Evolutionary conservation across 805 yeast species (phyloP).

Genomic region (Teunomyces tritomae): DNA sequence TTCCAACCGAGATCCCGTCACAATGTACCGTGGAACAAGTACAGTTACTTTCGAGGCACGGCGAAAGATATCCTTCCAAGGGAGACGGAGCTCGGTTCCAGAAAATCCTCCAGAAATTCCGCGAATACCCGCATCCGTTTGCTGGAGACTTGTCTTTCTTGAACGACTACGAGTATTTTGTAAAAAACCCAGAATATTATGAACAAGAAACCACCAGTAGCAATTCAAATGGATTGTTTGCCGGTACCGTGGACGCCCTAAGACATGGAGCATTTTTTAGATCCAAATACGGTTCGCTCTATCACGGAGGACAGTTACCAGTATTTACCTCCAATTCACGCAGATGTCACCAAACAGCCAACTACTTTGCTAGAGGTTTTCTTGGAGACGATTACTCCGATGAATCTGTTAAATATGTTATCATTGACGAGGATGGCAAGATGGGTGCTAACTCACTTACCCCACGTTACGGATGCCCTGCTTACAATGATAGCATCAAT

Average conservation of each 20-base stretch:
- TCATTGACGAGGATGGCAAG: conserved; percentile 43
- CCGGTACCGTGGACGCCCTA: conserved; percentile 51
- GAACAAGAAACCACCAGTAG: conserved; percentile 53
- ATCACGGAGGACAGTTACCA: conserved; percentile 36
- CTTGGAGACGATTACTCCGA: conserved; percentile 43
- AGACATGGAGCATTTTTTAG: conserved; percentile 52
- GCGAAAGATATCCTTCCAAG: conserved; percentile 66
- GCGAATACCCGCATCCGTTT: conserved; percentile 20
- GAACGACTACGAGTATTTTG: conserved; percentile 51
- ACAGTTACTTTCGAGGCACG: conserved; percentile 73
- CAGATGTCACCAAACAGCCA: conserved; percentile 55
- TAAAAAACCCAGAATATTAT: conserved; percentile 30
- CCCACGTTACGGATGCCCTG: conserved; percentile 21
- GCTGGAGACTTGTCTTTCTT: conserved; percentile 54
- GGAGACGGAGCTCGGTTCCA: conserved; percentile 23
- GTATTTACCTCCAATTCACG: conserved; percentile 56
- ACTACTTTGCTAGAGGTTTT: conserved; percentile 59
- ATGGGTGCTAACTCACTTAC: conserved; percentile 30
- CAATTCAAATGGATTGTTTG: conserved; percentile 42
- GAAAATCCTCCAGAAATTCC: conserved; percentile 11
- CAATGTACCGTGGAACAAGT: conserved; percentile 63
- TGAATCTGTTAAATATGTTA: conserved; percentile 29
- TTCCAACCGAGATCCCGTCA: conserved; percentile 46
- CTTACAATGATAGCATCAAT: conserved; percentile 12
- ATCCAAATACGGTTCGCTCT: conserved; percentile 48